Evolutionary conservation across 2,329 filamentous ascomycete genomes (phyloP), one percentile per base, ranked within the genome.

Genomic region (Aureobasidium subglaciale): DNA sequence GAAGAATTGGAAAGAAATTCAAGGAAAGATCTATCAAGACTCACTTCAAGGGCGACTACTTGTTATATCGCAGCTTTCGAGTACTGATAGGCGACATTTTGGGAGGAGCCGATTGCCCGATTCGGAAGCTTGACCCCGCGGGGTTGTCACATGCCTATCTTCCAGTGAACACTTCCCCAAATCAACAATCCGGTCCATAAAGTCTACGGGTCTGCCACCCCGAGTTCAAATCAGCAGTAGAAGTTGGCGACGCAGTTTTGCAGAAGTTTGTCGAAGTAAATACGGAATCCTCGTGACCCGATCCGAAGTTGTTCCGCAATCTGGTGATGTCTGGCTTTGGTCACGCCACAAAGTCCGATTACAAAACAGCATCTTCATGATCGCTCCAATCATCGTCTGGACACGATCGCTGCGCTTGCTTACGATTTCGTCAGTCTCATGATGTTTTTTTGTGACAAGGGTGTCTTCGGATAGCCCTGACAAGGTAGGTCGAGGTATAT

Each of bases 41-140:
- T 48, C 43, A 16, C 4, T 29, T 16, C 43, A 48, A 35, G 43
- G 43, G 30, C 35, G 10, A 7, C 15, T 25, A 18, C 29, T 24
- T 48, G 43, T 48, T 48, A 24, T 48, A 48, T 48, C 43, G 43
- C 43, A 35, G 30, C 43, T 35, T 35, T 15, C 18, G 30, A 11
- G n/a, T 18, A 22, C 16, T 22, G 30, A 48, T 25, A 22, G 7
- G 18, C 43, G 25, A 30, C 15, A 9, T 37, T 10, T 40, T 2
- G 5, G 43, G 43, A 35, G 30, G 43, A 34, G 4, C 4, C 16
- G 7, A 48, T 25, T 16, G 1, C 43, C 43, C 35, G 25, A n/a
- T 48, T 7, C 2, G 43, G 43, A 34, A 35, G 13, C 11, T 5
- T 35, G 4, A 16, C 8, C 43, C 40, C 15, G 29, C 16, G 30